Evolutionary conservation across 2,329 filamentous ascomycete genomes (phyloP).

Genomic region (Colletotrichum cereale): DNA sequence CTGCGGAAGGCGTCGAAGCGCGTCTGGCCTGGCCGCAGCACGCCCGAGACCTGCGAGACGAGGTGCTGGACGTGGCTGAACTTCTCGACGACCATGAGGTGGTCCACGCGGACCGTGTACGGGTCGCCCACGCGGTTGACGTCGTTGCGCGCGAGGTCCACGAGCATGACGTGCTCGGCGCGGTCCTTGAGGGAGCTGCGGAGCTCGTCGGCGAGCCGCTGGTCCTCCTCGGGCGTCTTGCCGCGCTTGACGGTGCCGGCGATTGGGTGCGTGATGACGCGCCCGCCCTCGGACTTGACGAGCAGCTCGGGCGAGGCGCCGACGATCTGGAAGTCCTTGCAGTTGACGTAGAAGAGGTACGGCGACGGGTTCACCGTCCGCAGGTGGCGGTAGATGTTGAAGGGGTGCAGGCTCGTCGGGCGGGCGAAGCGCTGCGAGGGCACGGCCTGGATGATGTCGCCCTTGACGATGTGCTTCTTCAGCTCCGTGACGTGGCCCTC

Average conservation of each 20-base stretch:
- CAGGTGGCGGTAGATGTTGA: constrained; percentile 97
- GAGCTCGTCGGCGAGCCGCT: constrained; percentile 81
- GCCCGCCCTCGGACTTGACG: constrained; percentile 87
- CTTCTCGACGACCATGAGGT: constrained; percentile 92
- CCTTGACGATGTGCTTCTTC: constrained; percentile 90
- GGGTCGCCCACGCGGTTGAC: constrained; percentile 97
- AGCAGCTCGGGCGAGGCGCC: constrained; percentile 95
- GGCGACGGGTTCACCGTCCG: constrained; percentile 98
- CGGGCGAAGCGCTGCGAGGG: constrained; percentile 93
- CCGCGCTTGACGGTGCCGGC: constrained; percentile 95
- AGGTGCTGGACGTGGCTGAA: constrained; percentile 99
- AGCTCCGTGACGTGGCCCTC: constrained; percentile 87
- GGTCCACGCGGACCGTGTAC: constrained; percentile 88
- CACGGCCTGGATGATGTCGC: constrained; percentile 98
- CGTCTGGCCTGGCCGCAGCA: constrained; percentile 85
- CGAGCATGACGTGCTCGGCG: constrained; percentile 97
- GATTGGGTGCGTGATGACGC: constrained; percentile 96
- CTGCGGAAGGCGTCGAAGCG: constrained; percentile 96
- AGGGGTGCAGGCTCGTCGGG: constrained; percentile 91
- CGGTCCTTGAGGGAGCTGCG: constrained; percentile 88
- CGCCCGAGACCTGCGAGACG: constrained; percentile 93
- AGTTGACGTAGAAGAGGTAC: constrained; percentile 97
- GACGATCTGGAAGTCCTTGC: constrained; percentile 92
- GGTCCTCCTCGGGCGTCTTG: constrained; percentile 83
- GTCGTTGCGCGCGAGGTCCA: constrained; percentile 95